Base-by-base conservation (phyloP, 768 basidiomycete genomes). In the Tephrocybe sp. region DNA sequence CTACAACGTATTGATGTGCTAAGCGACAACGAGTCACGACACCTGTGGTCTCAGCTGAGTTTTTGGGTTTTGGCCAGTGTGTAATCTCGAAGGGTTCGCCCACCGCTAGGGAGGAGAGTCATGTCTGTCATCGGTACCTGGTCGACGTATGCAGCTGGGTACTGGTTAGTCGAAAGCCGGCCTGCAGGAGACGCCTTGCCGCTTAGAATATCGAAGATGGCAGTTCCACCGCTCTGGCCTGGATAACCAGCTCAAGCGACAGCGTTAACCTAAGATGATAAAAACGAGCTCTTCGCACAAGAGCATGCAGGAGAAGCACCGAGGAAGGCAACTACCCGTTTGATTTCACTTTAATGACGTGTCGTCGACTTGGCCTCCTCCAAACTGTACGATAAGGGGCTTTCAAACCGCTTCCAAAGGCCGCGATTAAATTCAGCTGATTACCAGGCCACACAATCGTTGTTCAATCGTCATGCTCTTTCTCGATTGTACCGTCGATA, bases 191-290 rank as follows among this genome's bases (percentile, higher is more conserved):
- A 71, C 17, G 64, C 66, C 45, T 77, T 79, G 19, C 82, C 80
- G 0, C 61, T 71, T 7, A 84, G 45, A 51, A 81, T 77, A 49
- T 83, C 78, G 41, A 76, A 72, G 19, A 83, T 51, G 2, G 80
- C 80, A 6, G 72, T 68, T 20, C 80, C 82, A 2, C 79, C 81
- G 53, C 73, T 76, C 56, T 81, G 79, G 4, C 79, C 76, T 1
- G 79, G 79, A 59, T 81, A 84, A 4, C 81, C 81, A 13, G 68
- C 80, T 79, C 80, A 82, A 11, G 82, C 17, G 35, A 82, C 68
- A 0, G 79, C 74, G 55, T 76, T 78, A 36, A 82, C 74, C 79
- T 79, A 34, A 30, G 17, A 22, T 10, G 19, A n/a, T 12, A 5
- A 8, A 10, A 8, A 45, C 49, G 12, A 55, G 43, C 16, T 26